These are phyloP conservation scores for Mallotus repandus DNA, from an alignment of 441 rosid species.

Conservation along the genomic window DNA sequence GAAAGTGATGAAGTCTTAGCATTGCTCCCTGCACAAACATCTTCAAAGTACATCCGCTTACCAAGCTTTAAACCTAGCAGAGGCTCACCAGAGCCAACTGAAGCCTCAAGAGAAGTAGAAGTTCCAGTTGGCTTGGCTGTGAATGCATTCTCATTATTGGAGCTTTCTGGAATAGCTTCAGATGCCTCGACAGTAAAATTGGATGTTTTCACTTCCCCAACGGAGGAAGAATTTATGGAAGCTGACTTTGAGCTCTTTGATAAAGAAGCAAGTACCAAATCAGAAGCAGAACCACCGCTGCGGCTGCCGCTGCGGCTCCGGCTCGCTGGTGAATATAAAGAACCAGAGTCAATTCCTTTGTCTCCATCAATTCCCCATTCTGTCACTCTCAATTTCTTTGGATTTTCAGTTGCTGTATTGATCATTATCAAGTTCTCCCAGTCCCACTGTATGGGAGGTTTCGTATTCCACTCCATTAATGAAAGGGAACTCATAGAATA, in stretches of 20 bases:
- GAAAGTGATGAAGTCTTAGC: conserved; percentile 38
- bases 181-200: conserved; percentile 40
- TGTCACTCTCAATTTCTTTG: conserved; percentile 42
- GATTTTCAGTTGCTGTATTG: conserved; percentile 48
- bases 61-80: conserved; percentile 79
- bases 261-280: conserved; percentile 57
- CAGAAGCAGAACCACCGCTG: conserved; percentile 60
- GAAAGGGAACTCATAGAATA: conserved; percentile 43
- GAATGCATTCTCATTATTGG: conserved; percentile 38
- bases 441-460: conserved; percentile 66
- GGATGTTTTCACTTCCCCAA: conserved; percentile 47
- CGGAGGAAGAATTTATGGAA: conserved; percentile 64
- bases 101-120: conserved; percentile 46
- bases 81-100: conserved; percentile 54
- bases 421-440: conserved; percentile 66
- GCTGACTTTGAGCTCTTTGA: conserved; percentile 72
- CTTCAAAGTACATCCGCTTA: conserved; percentile 59
- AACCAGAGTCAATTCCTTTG: conserved; percentile 52
- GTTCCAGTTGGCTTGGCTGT: conserved; percentile 26
- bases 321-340: conserved; percentile 56
- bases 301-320: conserved; percentile 29
- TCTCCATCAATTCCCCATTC: conserved; percentile 66
- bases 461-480: conserved; percentile 81
- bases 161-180: conserved; percentile 42
- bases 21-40: conserved; percentile 42